Evolutionary conservation across 78 protist genomes (phyloP).

Genomic region (Protostelium mycophagum): DNA sequence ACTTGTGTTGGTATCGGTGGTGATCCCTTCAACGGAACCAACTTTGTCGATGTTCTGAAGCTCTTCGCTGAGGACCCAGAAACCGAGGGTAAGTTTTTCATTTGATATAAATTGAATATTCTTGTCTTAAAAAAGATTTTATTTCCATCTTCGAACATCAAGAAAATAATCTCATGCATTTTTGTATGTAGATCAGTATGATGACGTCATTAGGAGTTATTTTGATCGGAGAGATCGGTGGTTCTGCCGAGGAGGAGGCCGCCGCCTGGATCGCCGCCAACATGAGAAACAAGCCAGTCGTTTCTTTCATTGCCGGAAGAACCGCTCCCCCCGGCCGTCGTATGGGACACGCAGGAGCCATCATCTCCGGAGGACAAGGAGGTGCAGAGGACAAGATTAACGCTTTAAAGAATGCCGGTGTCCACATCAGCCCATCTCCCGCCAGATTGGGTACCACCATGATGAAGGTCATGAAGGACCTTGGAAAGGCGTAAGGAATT

Average conservation of each 20-base stretch:
- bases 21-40: slow-evolving; percentile 99
- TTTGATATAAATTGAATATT: too few relatives aligned
- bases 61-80: slow-evolving; percentile 85
- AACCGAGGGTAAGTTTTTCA: slow-evolving; percentile 77
- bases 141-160: neutral
- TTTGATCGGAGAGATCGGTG: slow-evolving; percentile 99
- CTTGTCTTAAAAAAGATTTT: slow-evolving; percentile 1
- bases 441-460: slow-evolving; percentile 86
- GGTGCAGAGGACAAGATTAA: slow-evolving; percentile 92
- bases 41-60: slow-evolving; percentile 94
- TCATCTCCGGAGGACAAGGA: slow-evolving; percentile 97
- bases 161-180: neutral
- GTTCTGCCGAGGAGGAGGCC: slow-evolving; percentile 98
- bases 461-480: slow-evolving; percentile 42
- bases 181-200: neutral
- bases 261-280: slow-evolving; percentile 83
- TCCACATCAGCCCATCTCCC: slow-evolving; percentile 80
- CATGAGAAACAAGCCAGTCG: slow-evolving; percentile 89
- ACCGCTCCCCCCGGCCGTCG: slow-evolving; percentile 99
- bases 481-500: slow-evolving; percentile 15
- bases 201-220: slow-evolving; percentile 55
- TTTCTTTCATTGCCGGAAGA: slow-evolving; percentile 93
- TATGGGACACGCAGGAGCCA: slow-evolving; percentile 99
- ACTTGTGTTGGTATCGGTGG: slow-evolving; percentile 98
- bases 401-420: slow-evolving; percentile 86